Conservation (phyloP, 371 early-diverging fungal genomes). For the Blakeslea trispora region DNA sequence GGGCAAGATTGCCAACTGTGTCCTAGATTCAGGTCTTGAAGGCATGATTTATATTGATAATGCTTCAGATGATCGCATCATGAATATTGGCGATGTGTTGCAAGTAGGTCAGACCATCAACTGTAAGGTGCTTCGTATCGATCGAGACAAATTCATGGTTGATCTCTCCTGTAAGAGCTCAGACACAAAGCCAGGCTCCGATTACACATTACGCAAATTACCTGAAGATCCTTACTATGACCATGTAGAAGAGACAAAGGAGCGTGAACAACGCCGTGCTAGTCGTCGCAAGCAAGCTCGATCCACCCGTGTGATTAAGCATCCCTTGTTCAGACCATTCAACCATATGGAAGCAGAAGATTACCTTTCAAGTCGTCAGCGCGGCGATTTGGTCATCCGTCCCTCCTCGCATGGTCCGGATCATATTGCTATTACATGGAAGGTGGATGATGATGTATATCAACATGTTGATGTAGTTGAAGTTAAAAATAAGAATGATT, state of each 20-base stretch:
- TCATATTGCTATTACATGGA: slow-evolving; percentile 93
- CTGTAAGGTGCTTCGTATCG: slow-evolving; percentile 77
- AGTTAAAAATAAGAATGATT: slow-evolving; percentile 68
- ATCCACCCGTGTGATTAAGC: slow-evolving; percentile 66
- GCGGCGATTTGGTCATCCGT: slow-evolving; percentile 90
- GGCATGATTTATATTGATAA: slow-evolving; percentile 76
- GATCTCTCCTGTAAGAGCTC: slow-evolving; percentile 69
- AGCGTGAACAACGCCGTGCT: slow-evolving; percentile 59
- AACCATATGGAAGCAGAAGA: slow-evolving; percentile 75
- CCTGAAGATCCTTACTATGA: slow-evolving; percentile 74
- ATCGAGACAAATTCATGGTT: slow-evolving; percentile 76
- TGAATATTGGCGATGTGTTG: slow-evolving; percentile 61
- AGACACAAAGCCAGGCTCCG: slow-evolving; percentile 53
- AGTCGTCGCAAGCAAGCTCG: slow-evolving; percentile 43
- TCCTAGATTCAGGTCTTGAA: slow-evolving; percentile 83
- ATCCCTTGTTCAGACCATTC: slow-evolving; percentile 85
- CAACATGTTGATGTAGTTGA: slow-evolving; percentile 93
- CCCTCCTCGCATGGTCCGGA: slow-evolving; percentile 88
- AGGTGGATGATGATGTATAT: slow-evolving; percentile 80
- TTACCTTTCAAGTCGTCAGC: slow-evolving; percentile 63
- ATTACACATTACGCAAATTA: slow-evolving; percentile 46
- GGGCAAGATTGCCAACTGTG: slow-evolving; percentile 74
- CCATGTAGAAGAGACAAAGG: slow-evolving; percentile 55
- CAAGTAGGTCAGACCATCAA: slow-evolving; percentile 69
- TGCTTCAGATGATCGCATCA: slow-evolving; percentile 62